Evolutionary conservation across 208 protist species (phyloP).

Genomic region (Angomonas deanei): DNA sequence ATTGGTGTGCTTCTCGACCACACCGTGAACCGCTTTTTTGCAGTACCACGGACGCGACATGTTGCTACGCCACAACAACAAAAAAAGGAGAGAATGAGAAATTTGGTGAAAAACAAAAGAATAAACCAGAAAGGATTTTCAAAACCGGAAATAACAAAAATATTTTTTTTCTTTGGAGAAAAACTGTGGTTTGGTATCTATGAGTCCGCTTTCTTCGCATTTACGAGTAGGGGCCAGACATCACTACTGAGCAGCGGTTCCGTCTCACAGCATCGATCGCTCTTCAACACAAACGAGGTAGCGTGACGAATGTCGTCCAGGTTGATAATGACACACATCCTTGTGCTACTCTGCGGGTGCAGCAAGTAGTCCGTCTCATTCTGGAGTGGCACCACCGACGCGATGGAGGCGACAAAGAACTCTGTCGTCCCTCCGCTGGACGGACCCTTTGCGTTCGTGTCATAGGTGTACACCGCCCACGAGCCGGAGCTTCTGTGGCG

Average conservation of each 20-base stretch:
- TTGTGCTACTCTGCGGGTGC: neutral
- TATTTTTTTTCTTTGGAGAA: too few relatives aligned
- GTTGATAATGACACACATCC: constrained; percentile 28
- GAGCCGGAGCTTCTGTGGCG: too few relatives aligned
- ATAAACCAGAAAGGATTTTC: neutral
- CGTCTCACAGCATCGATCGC: constrained; percentile 6
- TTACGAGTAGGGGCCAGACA: constrained; percentile 37
- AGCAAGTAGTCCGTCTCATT: neutral
- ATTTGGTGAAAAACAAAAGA: neutral
- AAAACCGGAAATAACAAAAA: constrained; percentile 8
- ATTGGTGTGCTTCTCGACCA: constrained; percentile 16
- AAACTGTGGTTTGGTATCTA: too few relatives aligned
- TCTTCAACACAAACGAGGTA: constrained; percentile 31
- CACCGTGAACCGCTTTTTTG: constrained; percentile 24
- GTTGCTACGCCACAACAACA: neutral
- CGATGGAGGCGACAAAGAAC: neutral
- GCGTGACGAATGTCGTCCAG: constrained; percentile 31
- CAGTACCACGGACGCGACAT: constrained; percentile 38
- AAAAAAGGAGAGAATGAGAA: neutral
- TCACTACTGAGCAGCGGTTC: constrained; percentile 31
- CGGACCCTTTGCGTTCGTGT: neutral
- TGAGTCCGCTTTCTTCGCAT: neutral
- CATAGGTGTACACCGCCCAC: neutral
- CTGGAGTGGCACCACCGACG: neutral
- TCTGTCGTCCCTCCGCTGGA: too few relatives aligned